Evolutionary conservation across 441 rosid genomes (phyloP).

Genomic region (Pelargonium citronellum): DNA sequence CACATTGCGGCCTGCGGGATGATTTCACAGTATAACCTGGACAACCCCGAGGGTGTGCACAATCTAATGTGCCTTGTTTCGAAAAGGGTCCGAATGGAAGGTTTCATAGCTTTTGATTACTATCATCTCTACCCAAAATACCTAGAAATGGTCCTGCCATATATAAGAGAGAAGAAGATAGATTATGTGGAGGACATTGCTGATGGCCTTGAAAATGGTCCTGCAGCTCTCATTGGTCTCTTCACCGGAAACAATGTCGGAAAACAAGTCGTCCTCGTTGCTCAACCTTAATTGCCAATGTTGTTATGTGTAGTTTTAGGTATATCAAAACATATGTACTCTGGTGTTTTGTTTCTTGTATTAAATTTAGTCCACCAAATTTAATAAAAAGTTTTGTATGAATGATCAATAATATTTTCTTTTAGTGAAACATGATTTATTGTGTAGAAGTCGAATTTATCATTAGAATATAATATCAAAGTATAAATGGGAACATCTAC

Average conservation of each 20-base stretch:
- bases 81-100: slow-evolving; percentile 40
- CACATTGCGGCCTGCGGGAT: slow-evolving; percentile 55
- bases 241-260: slow-evolving; percentile 35
- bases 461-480: too few relatives aligned
- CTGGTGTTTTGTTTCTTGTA: too few relatives aligned
- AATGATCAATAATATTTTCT: too few relatives aligned
- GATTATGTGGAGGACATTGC: slow-evolving; percentile 28
- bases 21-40: slow-evolving; percentile 55
- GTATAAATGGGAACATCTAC: too few relatives aligned
- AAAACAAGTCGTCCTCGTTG: slow-evolving; percentile 29
- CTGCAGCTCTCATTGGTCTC: slow-evolving; percentile 30
- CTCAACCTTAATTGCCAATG: not conserved
- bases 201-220: slow-evolving; percentile 32
- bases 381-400: too few relatives aligned
- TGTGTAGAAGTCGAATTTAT: too few relatives aligned
- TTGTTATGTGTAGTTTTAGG: too few relatives aligned
- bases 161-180: slow-evolving; percentile 26
- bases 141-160: slow-evolving; percentile 27
- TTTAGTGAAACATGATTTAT: too few relatives aligned
- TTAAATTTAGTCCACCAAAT: too few relatives aligned
- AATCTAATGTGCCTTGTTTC: slow-evolving; percentile 26
- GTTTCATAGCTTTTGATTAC: slow-evolving; percentile 34
- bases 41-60: slow-evolving; percentile 30
- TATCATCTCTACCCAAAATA: slow-evolving; percentile 25
- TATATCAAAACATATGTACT: too few relatives aligned